Percentiles rank a stretch among this genome's conserved stretches.
Conservation (phyloP, 129 eudicot genomes). For the Silybum marianum region DNA sequence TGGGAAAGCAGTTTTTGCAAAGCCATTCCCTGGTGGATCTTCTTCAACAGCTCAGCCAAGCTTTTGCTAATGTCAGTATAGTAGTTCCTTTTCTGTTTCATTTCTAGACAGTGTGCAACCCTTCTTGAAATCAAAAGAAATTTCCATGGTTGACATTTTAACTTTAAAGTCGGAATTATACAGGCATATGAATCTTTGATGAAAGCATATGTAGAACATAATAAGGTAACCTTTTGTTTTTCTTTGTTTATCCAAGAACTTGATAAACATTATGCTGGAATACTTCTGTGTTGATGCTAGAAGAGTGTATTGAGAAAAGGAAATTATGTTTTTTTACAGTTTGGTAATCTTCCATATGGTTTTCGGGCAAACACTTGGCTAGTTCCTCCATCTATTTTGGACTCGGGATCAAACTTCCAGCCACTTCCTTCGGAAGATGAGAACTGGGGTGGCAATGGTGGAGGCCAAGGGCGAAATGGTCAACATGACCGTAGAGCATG, state of each 20-base stretch:
- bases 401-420: slow-evolving; percentile 59
- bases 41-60: slow-evolving; percentile 98
- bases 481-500: slow-evolving; percentile 81
- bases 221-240: slow-evolving; percentile 68
- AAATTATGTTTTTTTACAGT: slow-evolving; percentile 52
- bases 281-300: slow-evolving; percentile 20
- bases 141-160: not conserved
- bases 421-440: slow-evolving; percentile 88
- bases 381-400: slow-evolving; percentile 73
- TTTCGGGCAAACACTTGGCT: slow-evolving; percentile 98
- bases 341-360: slow-evolving; percentile 99
- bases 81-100: not conserved
- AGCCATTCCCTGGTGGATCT: slow-evolving; percentile 98
- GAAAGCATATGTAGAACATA: slow-evolving; percentile 95
- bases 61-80: slow-evolving; percentile 78
- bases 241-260: slow-evolving; percentile 19
- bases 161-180: slow-evolving; percentile 25
- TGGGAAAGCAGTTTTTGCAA: slow-evolving; percentile 81
- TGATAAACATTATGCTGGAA: not conserved
- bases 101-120: not conserved
- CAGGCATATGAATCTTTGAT: slow-evolving; percentile 91
- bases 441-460: slow-evolving; percentile 95
- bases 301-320: slow-evolving; percentile 24
- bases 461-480: slow-evolving; percentile 89
- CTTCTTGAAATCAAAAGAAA: not conserved